Evolutionary conservation across 345 rosid species (phyloP), one percentile per base, ranked within the genome.

Genomic region (Alliaria petiolata): DNA sequence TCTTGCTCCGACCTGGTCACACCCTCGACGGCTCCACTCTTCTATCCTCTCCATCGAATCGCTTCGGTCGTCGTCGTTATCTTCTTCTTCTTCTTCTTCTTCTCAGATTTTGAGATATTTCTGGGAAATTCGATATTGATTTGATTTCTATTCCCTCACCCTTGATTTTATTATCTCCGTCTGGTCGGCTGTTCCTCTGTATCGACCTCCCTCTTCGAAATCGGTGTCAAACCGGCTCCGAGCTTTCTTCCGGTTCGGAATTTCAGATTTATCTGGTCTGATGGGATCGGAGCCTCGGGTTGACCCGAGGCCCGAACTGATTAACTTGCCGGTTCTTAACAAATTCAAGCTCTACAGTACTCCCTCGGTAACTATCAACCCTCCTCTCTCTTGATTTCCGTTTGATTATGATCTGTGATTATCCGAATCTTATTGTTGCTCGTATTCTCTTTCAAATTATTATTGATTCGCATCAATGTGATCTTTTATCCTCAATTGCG

Each of bases 341-440:
- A 93, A 86, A 77, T 89, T 89, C 83, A 79, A 81, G 64, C 95
- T 93, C 70, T 91, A 87, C 57, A 87, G 78, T 72, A 93, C 98
- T 80, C 84, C 70, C 64, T 86, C 91, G 90, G 98, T 93, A 67
- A n/a, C 44, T 16, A 26, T 19, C 20, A 5, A 0, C 4, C 3
- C 33, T 26, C 59, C 16, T 40, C 30, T 6, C 5, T 45, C 65
- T 34, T 53, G 6, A 15, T 9, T 11, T n/a, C 7, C 11, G 1
- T 52, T 1, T 9, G 5, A 1, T 8, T 8, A 17, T 54, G 36
- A 34, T 56, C 2, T 58, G 0, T 22, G 10, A 2, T 39, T 64
- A 15, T 42, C 11, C 8, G 38, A 55, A 12, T 19, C 8, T 51
- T 44, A 0, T 9, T 20, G 2, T 9, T 64, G 5, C 51, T 62